Evolutionary conservation across 2,329 filamentous ascomycete species (phyloP), one percentile per base, ranked within the genome.

Genomic region (Volutella citrinella): DNA sequence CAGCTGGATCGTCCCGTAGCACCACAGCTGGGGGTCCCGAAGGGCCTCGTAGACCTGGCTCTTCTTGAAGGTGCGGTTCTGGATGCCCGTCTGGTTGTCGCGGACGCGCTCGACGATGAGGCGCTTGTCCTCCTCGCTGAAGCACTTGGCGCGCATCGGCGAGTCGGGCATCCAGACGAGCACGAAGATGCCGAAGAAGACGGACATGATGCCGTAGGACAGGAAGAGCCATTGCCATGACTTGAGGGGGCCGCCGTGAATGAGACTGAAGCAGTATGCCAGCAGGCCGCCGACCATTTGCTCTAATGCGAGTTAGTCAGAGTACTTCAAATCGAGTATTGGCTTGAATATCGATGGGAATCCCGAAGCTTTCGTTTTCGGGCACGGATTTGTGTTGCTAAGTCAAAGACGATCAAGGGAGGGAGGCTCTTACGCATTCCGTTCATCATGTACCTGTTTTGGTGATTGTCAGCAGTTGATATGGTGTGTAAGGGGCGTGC

Each of bases 361-460:
- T n/a, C n/a, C n/a, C n/a, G n/a, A n/a, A n/a, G n/a, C n/a, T n/a
- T n/a, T n/a, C n/a, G n/a, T n/a, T n/a, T n/a, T n/a, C n/a, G n/a
- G n/a, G n/a, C n/a, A n/a, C n/a, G n/a, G n/a, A n/a, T n/a, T n/a
- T n/a, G n/a, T n/a, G n/a, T n/a, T n/a, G n/a, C n/a, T n/a, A n/a
- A n/a, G n/a, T n/a, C n/a, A n/a, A n/a, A n/a, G n/a, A n/a, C n/a
- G n/a, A n/a, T n/a, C n/a, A n/a, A n/a, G n/a, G n/a, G n/a, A n/a
- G n/a, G n/a, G n/a, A n/a, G n/a, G n/a, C n/a, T n/a, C n/a, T n/a
- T n/a, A n/a, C n/a, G 82, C 1, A 69, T 72, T 3, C 83, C 82
- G 53, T 87, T 87, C 80, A 86, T 87, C 77, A 84, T 84, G 57
- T 84, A 82, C 60, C 65, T 51, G 10, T 19, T 14, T 11, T 5